Evolutionary conservation across 345 rosid genomes (phyloP), one percentile per base, ranked within the genome.

Genomic region (Excoecaria agallocha): DNA sequence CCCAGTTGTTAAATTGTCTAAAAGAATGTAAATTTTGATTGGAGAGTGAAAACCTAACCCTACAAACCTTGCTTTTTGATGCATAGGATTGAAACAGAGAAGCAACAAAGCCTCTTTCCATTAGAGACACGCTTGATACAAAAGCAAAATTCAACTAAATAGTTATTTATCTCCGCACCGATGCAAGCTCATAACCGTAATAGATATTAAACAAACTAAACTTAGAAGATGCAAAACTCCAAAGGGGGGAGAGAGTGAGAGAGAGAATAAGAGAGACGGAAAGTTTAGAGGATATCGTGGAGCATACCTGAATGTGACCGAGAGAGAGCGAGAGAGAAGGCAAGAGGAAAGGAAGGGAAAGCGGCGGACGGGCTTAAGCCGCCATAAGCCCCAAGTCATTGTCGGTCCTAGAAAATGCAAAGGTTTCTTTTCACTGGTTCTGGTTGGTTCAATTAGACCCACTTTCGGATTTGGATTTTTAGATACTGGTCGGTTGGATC

Each of bases 21-120:
- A 59, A 70, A 78, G 88, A 83, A 75, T 79, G 80, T 13, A 85
- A 84, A 68, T 69, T 79, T 45, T 79, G 81, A 62, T 76, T 77
- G 10, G 75, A 76, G 5, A 61, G 64, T 2, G 76, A 60, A 78
- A 73, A 10, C 74, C 82, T 87, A 70, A 61, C 59, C 68, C 86
- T 84, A 49, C 65, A 74, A 78, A 65, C 70, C 52, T 76, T 74
- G 35, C 70, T 55, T 66, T 76, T 84, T 11, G 84, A 81, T 19
- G 72, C 56, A 77, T 69, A 91, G 1, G 82, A 75, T 76, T 90
- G 81, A 71, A 86, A 78, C 61, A 91, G 79, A 77, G 84, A 66
- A 38, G 83, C 74, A 51, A 80, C 81, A 10, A 84, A 80, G 19
- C 89, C 86, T 85, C 86, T 78, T 46, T 84, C 88, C 97, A 89